A percentile compares a stretch with the other conserved stretches of the same genome.
phyloP scores from a whole-genome alignment of 352 stramenopile genomes.

The Hyaloperonospora brassicae region DNA sequence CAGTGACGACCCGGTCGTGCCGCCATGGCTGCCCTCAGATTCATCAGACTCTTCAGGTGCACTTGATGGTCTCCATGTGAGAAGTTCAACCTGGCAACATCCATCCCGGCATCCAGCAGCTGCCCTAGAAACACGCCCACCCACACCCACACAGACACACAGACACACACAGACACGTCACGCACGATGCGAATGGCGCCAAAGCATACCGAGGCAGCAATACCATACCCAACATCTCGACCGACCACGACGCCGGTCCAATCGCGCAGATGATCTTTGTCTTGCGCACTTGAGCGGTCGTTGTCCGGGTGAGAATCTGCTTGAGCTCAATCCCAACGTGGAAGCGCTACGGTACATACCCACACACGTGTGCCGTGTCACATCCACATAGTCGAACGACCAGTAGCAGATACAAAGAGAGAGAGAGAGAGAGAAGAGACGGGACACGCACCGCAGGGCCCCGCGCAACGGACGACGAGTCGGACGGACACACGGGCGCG shows the following conservation, averaged over 20 bases:
- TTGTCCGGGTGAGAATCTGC: slow-evolving; percentile 62
- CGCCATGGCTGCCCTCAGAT: slow-evolving; percentile 78
- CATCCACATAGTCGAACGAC: not conserved
- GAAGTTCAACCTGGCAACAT: slow-evolving; percentile 98
- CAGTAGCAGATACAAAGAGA: not conserved
- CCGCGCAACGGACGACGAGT: slow-evolving; percentile 29
- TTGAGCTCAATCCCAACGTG: slow-evolving; percentile 59
- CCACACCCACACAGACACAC: not conserved
- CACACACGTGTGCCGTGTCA: not conserved
- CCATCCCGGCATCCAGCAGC: slow-evolving; percentile 89
- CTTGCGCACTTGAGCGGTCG: slow-evolving; percentile 50
- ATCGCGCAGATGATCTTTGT: slow-evolving; percentile 99
- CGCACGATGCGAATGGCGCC: not conserved
- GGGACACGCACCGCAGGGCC: slow-evolving; percentile 25
- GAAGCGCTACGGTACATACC: slow-evolving; percentile 36
- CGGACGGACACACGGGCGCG: slow-evolving; percentile 32
- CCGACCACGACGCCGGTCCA: slow-evolving; percentile 93
- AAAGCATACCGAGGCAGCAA: not conserved
- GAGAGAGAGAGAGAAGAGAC: not conserved
- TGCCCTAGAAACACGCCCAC: slow-evolving; percentile 28
- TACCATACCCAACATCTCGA: slow-evolving; percentile 88
- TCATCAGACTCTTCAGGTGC: slow-evolving; percentile 83
- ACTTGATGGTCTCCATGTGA: slow-evolving; percentile 96
- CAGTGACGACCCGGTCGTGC: slow-evolving; percentile 67
- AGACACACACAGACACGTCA: not conserved